Conservation (phyloP, 345 rosid genomes). For the Sapria himalayana region DNA sequence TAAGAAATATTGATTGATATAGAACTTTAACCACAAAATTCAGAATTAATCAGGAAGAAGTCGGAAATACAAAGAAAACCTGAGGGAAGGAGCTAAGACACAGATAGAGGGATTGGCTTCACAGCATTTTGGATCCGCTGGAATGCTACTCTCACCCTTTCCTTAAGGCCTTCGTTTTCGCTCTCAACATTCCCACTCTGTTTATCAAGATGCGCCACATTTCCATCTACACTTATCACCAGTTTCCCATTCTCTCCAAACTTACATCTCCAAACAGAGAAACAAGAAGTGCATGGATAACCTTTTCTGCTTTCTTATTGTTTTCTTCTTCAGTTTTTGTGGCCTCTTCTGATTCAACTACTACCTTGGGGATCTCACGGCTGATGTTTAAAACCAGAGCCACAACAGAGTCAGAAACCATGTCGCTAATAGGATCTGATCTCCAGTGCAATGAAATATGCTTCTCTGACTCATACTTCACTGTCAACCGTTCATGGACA, state of each 20-base stretch:
- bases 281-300: slow-evolving; percentile 51
- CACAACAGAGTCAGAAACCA: slow-evolving; percentile 82
- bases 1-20: no score
- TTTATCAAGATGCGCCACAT: slow-evolving; percentile 56
- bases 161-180: slow-evolving; percentile 68
- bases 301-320: slow-evolving; percentile 55
- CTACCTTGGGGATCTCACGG: slow-evolving; percentile 58
- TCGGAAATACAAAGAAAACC: no score
- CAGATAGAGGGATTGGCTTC: slow-evolving; percentile 48
- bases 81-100: slow-evolving; percentile 17
- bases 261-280: slow-evolving; percentile 89
- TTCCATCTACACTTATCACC: slow-evolving; percentile 53
- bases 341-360: slow-evolving; percentile 35
- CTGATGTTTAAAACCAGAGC: slow-evolving; percentile 65
- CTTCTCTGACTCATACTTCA: slow-evolving; percentile 73
- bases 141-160: slow-evolving; percentile 48
- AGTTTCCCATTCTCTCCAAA: slow-evolving; percentile 59
- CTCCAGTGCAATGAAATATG: slow-evolving; percentile 76
- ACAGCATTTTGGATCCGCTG: slow-evolving; percentile 53
- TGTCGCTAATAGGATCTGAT: slow-evolving; percentile 74
- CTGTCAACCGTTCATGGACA: slow-evolving; percentile 50
- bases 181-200: slow-evolving; percentile 81
- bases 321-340: slow-evolving; percentile 42
- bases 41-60: no score
- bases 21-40: no score